Evolutionary conservation across 1,284 basidiomycete genomes (phyloP).

Genomic region (Entoloma clypeatum): DNA sequence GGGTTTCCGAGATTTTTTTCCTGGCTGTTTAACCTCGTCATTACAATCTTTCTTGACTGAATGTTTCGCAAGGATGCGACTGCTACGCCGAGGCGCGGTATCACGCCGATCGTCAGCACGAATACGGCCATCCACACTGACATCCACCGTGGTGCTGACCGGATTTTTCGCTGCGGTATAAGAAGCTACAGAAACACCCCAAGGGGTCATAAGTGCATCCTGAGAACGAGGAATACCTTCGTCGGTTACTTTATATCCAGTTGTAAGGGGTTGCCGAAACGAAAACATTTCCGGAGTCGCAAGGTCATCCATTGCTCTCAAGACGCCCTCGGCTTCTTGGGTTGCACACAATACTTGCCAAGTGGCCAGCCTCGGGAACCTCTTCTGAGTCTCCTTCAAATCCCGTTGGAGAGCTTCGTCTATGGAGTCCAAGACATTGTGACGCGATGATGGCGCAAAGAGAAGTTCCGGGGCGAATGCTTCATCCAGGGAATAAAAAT

Average conservation of each 20-base stretch:
- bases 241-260: neutral
- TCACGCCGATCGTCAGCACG: no score
- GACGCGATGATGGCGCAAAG: neutral
- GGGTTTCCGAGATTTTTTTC: no score
- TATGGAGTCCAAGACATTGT: conserved; percentile 7
- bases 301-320: conserved; percentile 7
- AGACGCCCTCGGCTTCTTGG: neutral
- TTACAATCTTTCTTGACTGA: no score
- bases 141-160: no score
- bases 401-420: neutral
- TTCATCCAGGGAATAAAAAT: conserved; percentile 6
- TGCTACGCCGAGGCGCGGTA: no score
- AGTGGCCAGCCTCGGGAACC: conserved; percentile 9
- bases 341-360: conserved; percentile 12
- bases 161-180: no score
- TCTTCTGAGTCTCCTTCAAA: neutral
- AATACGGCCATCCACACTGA: no score
- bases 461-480: neutral
- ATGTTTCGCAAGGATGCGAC: no score
- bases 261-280: neutral
- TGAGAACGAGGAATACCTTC: neutral
- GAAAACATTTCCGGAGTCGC: neutral
- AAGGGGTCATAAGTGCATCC: conserved; percentile 4
- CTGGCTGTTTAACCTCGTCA: no score
- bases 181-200: neutral